A percentile compares a stretch with the other conserved stretches of the same genome.
Evolutionary conservation across 805 yeast species (phyloP).

Genomic region (Wickerhamomyces canadensis): DNA sequence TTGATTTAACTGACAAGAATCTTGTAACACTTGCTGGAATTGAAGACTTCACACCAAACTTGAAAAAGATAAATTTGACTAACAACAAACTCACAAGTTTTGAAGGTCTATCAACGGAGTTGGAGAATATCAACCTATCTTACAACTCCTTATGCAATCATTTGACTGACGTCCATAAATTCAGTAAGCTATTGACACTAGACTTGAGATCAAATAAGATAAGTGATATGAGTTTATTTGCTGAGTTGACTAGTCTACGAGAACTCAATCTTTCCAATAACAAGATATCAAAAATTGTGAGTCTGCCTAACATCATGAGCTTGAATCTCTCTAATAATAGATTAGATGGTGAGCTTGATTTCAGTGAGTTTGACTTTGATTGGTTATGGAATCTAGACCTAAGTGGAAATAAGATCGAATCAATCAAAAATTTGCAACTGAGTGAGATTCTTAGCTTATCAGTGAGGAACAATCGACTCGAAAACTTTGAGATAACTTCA

Average conservation of each 20-base stretch:
- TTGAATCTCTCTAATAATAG: conserved; percentile 33
- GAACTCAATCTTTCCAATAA: conserved; percentile 28
- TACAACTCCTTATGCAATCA: conserved; percentile 18
- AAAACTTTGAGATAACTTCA: not conserved
- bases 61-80: conserved; percentile 9
- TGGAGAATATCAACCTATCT: conserved; percentile 10
- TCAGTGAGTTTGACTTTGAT: conserved; percentile 5
- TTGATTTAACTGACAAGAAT: conserved; percentile 28
- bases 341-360: conserved; percentile 14
- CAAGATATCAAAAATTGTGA: conserved; percentile 24
- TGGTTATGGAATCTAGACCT: conserved; percentile 1
- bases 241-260: conserved; percentile 20
- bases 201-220: conserved; percentile 38
- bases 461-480: not conserved
- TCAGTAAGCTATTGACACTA: conserved; percentile 23
- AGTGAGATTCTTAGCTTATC: not conserved
- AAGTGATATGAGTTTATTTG: conserved; percentile 26
- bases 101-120: conserved; percentile 18
- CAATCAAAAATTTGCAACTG: not conserved
- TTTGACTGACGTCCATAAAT: conserved; percentile 13
- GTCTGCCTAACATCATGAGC: conserved; percentile 23
- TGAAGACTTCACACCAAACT: conserved; percentile 35
- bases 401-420: not conserved
- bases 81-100: conserved; percentile 16
- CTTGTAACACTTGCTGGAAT: conserved; percentile 36